Base-by-base conservation (phyloP, 352 stramenopile species). In the Phytopythium montanum region DNA sequence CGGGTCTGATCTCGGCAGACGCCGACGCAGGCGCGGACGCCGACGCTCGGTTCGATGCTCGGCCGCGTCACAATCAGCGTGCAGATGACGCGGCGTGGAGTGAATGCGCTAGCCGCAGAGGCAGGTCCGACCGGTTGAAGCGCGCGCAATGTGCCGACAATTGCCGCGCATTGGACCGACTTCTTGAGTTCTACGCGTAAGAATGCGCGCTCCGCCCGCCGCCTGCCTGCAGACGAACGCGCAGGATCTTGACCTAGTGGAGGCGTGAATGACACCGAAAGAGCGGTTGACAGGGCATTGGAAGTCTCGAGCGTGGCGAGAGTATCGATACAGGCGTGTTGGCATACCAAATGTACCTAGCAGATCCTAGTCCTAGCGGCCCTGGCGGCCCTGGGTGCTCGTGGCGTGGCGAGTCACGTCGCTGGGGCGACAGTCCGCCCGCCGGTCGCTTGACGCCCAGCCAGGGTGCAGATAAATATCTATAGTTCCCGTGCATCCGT, bases 381-480 rank as follows among this genome's bases (percentile, higher is more conserved):
- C n/a, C n/a, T 36, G 45, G 14, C 13, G 45, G 14, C 26, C 18
- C 45, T 52, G 45, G 33, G 33, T 16, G n/a, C n/a, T n/a, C n/a
- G 33, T 16, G 33, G 33, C 9, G 5, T 38, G 33, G 33, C 31
- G 33, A 3, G 33, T 38, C n/a, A n/a, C n/a, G n/a, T n/a, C n/a
- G n/a, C n/a, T n/a, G n/a, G n/a, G n/a, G n/a, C n/a, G n/a, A n/a
- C n/a, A n/a, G n/a, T n/a, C n/a, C n/a, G n/a, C n/a, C n/a, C n/a
- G n/a, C n/a, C n/a, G n/a, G n/a, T n/a, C n/a, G n/a, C n/a, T n/a
- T n/a, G n/a, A n/a, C n/a, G n/a, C n/a, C 45, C 33, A 42, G 50
- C 9, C 50, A 44, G 60, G 49, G 50, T 65, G 50, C 42, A 63
- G 66, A 77, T 77, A 77, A 77, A 77, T 77, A 77, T 62, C 65